Conservation (phyloP, 352 stramenopile species). For the Globisporangium splendens region DNA sequence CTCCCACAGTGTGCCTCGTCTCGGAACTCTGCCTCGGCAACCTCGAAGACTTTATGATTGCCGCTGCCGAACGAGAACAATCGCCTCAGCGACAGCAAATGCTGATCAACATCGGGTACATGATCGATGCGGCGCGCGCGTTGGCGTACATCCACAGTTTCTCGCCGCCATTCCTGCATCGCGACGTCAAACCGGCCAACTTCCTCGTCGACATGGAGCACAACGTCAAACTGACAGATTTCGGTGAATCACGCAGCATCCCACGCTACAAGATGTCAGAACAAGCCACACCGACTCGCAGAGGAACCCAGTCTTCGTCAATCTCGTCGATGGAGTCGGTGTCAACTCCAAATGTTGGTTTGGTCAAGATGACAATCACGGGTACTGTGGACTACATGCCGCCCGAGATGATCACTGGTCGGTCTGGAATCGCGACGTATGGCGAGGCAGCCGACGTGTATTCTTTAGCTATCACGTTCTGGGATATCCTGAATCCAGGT, state of each 20-base stretch:
- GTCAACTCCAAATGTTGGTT: no score
- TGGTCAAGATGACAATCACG: conserved; percentile 46
- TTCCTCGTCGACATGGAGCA: conserved; percentile 64
- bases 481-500: conserved; percentile 55
- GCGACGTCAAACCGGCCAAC: conserved; percentile 76
- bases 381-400: conserved; percentile 40
- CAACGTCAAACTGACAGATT: conserved; percentile 75
- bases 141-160: conserved; percentile 77
- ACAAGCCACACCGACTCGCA: conserved; percentile 4
- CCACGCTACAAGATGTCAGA: conserved; percentile 4
- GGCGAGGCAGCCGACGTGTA: conserved; percentile 66
- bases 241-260: conserved; percentile 53
- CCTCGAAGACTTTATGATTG: conserved; percentile 35
- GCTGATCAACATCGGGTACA: conserved; percentile 56
- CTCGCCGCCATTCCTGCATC: conserved; percentile 63
- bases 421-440: conserved; percentile 42
- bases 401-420: conserved; percentile 61
- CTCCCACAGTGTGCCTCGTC: conserved; percentile 64
- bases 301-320: conserved; percentile 33
- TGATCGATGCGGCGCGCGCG: conserved; percentile 58
- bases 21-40: conserved; percentile 73
- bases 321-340: no score
- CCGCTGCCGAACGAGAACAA: not conserved
- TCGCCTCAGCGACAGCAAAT: conserved; percentile 37
- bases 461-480: conserved; percentile 64